Percentiles rank a stretch among this genome's conserved stretches.
Evolutionary conservation across 768 basidiomycete genomes (phyloP).

Genomic region (Pleurotus platypus): DNA sequence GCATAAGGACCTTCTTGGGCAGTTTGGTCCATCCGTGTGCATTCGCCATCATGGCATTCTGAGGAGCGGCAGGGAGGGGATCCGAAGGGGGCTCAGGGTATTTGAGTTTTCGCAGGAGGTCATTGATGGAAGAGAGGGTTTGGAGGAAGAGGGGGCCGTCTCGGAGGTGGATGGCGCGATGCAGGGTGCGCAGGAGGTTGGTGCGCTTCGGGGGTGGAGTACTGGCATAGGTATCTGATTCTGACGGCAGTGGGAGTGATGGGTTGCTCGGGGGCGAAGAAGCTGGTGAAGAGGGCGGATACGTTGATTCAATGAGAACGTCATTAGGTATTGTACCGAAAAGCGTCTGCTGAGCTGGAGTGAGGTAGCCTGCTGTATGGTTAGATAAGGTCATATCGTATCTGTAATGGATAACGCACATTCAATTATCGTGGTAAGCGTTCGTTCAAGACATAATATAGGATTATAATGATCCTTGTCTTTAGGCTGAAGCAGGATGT

Average conservation of each 20-base stretch:
- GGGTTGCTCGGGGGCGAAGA: constrained; percentile 32
- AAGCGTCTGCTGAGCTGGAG: constrained; percentile 55
- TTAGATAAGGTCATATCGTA: constrained; percentile 10
- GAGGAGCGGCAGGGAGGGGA: constrained; percentile 43
- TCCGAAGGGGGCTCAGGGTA: constrained; percentile 57
- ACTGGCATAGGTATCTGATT: constrained; percentile 12
- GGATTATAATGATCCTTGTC: constrained; percentile 89
- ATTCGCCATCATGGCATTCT: constrained; percentile 46
- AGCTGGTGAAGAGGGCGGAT: constrained; percentile 30
- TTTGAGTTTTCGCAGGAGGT: constrained; percentile 59
- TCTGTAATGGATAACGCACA: constrained; percentile 35
- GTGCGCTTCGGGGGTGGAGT: constrained; percentile 7
- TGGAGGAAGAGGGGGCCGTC: constrained; percentile 72
- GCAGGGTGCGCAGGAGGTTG: constrained; percentile 55
- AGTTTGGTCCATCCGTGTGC: constrained; percentile 52
- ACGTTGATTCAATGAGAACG: constrained; percentile 36
- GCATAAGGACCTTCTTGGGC: constrained; percentile 63
- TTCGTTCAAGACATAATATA: constrained; percentile 72
- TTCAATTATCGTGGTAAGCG: constrained; percentile 69
- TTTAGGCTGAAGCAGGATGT: constrained; percentile 73
- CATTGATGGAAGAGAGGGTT: constrained; percentile 61
- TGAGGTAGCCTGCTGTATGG: constrained; percentile 54
- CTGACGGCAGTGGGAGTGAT: constrained; percentile 20
- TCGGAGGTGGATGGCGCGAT: constrained; percentile 63
- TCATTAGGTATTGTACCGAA: constrained; percentile 66